A percentile compares a stretch with the other conserved stretches of the same genome.
phyloP scores from a whole-genome alignment of 331 rosid species.

The Dryas integrifolia region DNA sequence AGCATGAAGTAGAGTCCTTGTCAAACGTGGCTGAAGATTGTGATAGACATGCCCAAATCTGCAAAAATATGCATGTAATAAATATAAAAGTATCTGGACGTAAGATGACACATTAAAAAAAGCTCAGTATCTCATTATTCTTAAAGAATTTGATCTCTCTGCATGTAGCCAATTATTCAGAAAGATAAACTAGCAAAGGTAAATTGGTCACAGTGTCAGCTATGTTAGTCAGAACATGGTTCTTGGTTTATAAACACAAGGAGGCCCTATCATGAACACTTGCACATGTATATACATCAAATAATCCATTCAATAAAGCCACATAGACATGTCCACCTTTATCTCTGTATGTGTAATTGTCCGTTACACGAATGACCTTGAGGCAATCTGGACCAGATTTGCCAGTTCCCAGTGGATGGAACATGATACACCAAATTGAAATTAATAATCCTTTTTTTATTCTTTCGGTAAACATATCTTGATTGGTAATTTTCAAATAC shows the following conservation, averaged over 20 bases:
- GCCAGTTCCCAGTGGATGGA: neutral
- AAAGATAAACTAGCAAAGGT: neutral
- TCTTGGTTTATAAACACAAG: neutral
- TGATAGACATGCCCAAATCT: conserved; percentile 88
- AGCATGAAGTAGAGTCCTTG: conserved; percentile 75
- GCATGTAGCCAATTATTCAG: neutral
- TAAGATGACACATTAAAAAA: neutral
- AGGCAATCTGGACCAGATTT: neutral
- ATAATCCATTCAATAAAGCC: neutral
- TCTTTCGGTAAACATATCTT: neutral
- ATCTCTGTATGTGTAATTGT: neutral
- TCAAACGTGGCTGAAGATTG: conserved; percentile 83
- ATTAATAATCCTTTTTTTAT: neutral
- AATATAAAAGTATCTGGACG: neutral
- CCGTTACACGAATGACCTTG: neutral
- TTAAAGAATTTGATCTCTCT: neutral
- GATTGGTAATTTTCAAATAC: neutral
- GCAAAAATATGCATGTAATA: conserved; percentile 18
- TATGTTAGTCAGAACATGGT: neutral
- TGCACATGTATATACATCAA: neutral
- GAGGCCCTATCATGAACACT: neutral
- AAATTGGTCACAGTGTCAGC: neutral
- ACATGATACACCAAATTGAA: conserved; percentile 1
- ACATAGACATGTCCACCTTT: neutral
- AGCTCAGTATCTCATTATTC: neutral